phyloP scores from a whole-genome alignment of 2,329 filamentous ascomycete genomes.

The Onygena corvina region DNA sequence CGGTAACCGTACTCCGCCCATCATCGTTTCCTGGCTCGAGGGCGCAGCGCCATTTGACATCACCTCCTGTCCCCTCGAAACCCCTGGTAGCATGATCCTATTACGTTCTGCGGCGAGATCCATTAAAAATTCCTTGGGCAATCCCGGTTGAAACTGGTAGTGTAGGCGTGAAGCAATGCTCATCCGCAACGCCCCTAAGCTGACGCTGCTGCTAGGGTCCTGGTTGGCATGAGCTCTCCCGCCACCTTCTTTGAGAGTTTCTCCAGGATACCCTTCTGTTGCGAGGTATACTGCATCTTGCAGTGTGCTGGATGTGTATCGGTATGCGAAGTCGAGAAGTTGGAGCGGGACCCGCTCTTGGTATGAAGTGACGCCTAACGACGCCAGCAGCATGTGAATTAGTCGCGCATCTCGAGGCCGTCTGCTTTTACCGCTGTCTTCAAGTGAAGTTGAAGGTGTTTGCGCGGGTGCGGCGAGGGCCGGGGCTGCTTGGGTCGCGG shows the following conservation, averaged over 20 bases:
- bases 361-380: constrained; percentile 39
- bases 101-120: constrained; percentile 47
- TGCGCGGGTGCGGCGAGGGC: constrained; percentile 23
- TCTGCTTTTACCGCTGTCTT: constrained; percentile 37
- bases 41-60: constrained; percentile 18
- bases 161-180: constrained; percentile 49
- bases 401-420: constrained; percentile 40
- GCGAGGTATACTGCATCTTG: constrained; percentile 42
- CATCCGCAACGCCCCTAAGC: constrained; percentile 46
- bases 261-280: constrained; percentile 39
- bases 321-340: constrained; percentile 42
- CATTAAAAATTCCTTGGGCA: constrained; percentile 52
- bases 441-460: constrained; percentile 33
- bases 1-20: constrained; percentile 47
- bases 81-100: constrained; percentile 41
- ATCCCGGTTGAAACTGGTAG: constrained; percentile 46
- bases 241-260: constrained; percentile 21
- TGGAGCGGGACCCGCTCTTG: constrained; percentile 43
- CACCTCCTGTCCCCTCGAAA: constrained; percentile 39
- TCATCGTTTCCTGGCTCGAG: constrained; percentile 24
- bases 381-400: constrained; percentile 40
- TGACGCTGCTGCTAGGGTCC: constrained; percentile 34
- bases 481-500: constrained; percentile 13
- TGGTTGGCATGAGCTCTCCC: constrained; percentile 25
- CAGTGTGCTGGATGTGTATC: constrained; percentile 42